Percentiles rank a stretch among this genome's conserved stretches.
These are phyloP conservation scores for Pleurotus salmoneostramineus DNA, from an alignment of 768 basidiomycete genomes.

Conservation along the genomic window DNA sequence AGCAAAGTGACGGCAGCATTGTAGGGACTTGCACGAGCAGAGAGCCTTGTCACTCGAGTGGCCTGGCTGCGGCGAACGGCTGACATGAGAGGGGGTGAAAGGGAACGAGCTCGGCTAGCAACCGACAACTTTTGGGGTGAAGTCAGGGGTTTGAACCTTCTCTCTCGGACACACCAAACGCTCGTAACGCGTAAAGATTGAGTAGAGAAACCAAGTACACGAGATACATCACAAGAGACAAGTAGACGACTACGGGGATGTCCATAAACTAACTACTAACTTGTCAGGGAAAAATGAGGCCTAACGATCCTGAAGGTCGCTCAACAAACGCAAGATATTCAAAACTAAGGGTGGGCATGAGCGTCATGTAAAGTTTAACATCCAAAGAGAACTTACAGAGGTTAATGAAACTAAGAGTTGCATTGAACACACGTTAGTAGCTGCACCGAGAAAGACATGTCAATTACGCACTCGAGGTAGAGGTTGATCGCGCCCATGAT, in stretches of 20 bases:
- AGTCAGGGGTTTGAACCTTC: too few relatives aligned
- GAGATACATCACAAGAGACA: not conserved
- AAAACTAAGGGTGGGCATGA: constrained; percentile 50
- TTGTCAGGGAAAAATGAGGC: not conserved
- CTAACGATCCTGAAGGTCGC: constrained; percentile 49
- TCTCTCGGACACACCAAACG: too few relatives aligned
- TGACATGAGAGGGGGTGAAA: constrained; percentile 37
- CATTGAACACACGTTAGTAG: not conserved
- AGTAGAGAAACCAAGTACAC: not conserved
- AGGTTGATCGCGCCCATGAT: constrained; percentile 88
- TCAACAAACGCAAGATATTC: constrained; percentile 80
- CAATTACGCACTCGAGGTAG: constrained; percentile 82
- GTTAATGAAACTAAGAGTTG: constrained; percentile 67
- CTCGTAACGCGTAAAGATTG: not conserved
- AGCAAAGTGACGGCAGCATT: constrained; percentile 38
- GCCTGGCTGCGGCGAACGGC: constrained; percentile 20
- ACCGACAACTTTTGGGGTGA: too few relatives aligned
- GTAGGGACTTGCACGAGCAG: constrained; percentile 39
- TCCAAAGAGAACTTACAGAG: constrained; percentile 58
- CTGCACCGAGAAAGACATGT: not conserved
- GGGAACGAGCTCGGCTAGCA: constrained; percentile 17
- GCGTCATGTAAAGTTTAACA: not conserved
- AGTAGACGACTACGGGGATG: too few relatives aligned
- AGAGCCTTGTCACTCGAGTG: constrained; percentile 26
- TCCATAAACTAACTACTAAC: too few relatives aligned